Conservation (phyloP, 2,329 filamentous ascomycete genomes). For the Aureobasidium pullulans region DNA sequence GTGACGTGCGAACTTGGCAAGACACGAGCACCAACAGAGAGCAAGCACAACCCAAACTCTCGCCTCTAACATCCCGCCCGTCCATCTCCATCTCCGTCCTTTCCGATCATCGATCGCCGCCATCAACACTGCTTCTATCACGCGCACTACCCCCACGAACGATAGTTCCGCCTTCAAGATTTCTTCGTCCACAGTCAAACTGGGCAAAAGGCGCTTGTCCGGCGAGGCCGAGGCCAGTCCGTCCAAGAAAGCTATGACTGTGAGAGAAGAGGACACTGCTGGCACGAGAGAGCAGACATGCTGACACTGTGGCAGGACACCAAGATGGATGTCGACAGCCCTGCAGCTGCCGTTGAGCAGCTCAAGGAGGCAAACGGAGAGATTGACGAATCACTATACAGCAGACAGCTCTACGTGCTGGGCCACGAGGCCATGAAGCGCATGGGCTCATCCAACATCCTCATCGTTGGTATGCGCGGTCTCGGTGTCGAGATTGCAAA, state of each 20-base stretch:
- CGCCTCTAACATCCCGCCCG: neutral
- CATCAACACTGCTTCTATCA: neutral
- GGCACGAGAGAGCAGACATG: neutral
- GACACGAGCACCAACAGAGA: neutral
- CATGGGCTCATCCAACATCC: conserved; percentile 92
- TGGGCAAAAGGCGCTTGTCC: conserved; percentile 47
- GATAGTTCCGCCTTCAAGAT: conserved; percentile 9
- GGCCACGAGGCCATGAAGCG: conserved; percentile 92
- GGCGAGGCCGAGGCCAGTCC: conserved; percentile 38
- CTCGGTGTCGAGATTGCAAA: conserved; percentile 97
- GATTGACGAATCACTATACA: conserved; percentile 62
- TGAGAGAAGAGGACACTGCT: conserved; percentile 23
- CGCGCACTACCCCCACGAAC: neutral
- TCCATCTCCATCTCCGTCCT: neutral
- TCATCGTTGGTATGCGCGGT: conserved; percentile 85
- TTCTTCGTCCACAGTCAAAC: conserved; percentile 28
- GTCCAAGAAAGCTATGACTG: conserved; percentile 48
- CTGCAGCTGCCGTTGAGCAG: conserved; percentile 50
- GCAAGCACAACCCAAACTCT: neutral
- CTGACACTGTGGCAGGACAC: conserved; percentile 33
- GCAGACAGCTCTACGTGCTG: conserved; percentile 61
- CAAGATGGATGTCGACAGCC: conserved; percentile 57
- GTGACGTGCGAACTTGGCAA: conserved; percentile 9
- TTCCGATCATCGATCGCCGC: neutral
- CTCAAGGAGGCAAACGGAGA: conserved; percentile 53